These are phyloP conservation scores for Phlyctochytrium bullatum DNA, from an alignment of 192 early-diverging fungal genomes.

Conservation along the genomic window DNA sequence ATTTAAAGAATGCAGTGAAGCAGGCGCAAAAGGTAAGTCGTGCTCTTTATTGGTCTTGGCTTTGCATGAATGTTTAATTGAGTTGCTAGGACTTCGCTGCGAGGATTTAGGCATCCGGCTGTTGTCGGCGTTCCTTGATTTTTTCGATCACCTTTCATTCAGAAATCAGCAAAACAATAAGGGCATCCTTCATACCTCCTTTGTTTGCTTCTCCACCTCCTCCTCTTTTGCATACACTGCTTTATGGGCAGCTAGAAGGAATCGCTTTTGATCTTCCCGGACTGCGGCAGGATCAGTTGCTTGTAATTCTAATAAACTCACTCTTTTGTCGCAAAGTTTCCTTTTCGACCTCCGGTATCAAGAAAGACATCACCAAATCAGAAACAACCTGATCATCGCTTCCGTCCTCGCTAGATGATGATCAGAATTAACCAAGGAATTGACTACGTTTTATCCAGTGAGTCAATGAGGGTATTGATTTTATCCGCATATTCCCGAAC, in stretches of 20 bases:
- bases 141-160: background rate
- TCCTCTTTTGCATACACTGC: conserved; percentile 22
- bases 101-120: background rate
- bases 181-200: background rate
- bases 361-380: conserved; percentile 53
- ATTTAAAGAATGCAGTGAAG: conserved; percentile 46
- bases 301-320: no score
- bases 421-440: background rate
- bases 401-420: background rate
- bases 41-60: background rate
- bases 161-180: background rate
- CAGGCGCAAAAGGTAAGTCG: conserved; percentile 35
- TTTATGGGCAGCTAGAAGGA: conserved; percentile 51
- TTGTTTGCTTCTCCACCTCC: background rate
- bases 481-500: conserved; percentile 49
- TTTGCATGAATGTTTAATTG: no score
- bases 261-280: conserved; percentile 42
- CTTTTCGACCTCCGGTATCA: conserved; percentile 57
- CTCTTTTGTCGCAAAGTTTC: conserved; percentile 43
- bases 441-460: conserved; percentile 29
- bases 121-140: no score
- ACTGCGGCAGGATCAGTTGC: no score
- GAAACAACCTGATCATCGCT: conserved; percentile 30
- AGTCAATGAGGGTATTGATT: conserved; percentile 30
- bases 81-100: background rate